Percentiles rank a stretch among this genome's conserved stretches.
phyloP scores from a whole-genome alignment of 202 grass and related monocot genomes.

The Cymbopogon flexuosus region DNA sequence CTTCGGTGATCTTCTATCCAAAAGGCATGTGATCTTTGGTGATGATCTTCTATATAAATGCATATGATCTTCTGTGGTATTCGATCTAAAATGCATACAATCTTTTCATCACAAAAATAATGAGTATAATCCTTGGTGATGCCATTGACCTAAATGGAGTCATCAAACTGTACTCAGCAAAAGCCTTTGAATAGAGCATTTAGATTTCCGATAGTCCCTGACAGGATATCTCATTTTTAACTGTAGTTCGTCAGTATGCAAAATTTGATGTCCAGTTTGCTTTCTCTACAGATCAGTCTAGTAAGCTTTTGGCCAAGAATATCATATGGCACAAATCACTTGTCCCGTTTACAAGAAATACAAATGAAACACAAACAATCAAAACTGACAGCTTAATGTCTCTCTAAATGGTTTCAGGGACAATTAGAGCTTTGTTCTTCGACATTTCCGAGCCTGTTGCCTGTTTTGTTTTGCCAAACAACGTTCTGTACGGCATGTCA shows the following conservation, averaged over 20 bases:
- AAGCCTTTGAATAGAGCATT: neutral
- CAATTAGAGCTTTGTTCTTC: neutral
- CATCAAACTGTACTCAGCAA: neutral
- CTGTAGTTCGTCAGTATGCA: neutral
- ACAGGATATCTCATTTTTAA: neutral
- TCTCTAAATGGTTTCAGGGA: neutral
- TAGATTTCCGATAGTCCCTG: neutral
- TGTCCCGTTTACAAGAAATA: neutral
- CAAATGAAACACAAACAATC: neutral
- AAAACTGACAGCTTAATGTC: neutral
- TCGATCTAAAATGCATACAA: neutral
- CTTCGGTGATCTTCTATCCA: neutral
- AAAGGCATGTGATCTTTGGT: neutral
- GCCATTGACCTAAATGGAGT: neutral
- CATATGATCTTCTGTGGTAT: neutral
- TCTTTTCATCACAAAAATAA: too few relatives aligned
- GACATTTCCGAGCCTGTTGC: neutral
- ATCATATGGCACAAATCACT: neutral
- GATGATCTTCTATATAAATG: neutral
- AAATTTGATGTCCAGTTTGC: constrained; percentile 8
- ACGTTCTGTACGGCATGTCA: neutral
- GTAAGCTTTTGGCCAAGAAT: neutral
- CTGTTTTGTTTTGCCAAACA: neutral
- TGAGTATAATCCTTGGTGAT: neutral
- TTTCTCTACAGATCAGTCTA: constrained; percentile 10